Percentiles rank a stretch among this genome's conserved stretches.
Evolutionary conservation across 768 basidiomycete genomes (phyloP).

Genomic region (Mycena rebaudengoi): DNA sequence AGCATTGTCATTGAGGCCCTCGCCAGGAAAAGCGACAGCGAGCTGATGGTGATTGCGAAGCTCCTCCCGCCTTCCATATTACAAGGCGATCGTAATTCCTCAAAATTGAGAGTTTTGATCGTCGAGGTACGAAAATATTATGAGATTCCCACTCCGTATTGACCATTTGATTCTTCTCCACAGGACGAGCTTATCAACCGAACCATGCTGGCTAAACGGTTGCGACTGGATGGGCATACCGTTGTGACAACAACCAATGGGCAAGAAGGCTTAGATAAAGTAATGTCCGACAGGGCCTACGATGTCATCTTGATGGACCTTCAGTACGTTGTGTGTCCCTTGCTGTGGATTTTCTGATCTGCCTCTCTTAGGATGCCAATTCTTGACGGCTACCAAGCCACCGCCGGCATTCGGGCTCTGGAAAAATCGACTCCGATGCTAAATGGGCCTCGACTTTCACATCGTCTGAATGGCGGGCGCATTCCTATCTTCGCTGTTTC

Average conservation of each 20-base stretch:
- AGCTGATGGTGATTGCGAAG: too few relatives aligned
- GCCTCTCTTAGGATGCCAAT: slow-evolving; percentile 73
- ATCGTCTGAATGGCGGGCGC: slow-evolving; percentile 60
- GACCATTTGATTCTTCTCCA: neutral
- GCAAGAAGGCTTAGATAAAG: slow-evolving; percentile 72
- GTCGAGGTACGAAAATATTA: slow-evolving; percentile 63
- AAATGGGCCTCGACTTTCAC: slow-evolving; percentile 49
- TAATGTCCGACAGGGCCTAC: slow-evolving; percentile 65
- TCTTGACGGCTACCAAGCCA: slow-evolving; percentile 76
- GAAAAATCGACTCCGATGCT: slow-evolving; percentile 48
- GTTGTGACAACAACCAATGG: slow-evolving; percentile 78
- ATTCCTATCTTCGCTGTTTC: slow-evolving; percentile 87
- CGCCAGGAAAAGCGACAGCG: too few relatives aligned
- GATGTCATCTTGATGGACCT: slow-evolving; percentile 88
- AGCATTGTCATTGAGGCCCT: slow-evolving; percentile 21
- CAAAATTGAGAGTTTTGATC: slow-evolving; percentile 60
- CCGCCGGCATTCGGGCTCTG: slow-evolving; percentile 69
- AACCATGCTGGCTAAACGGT: slow-evolving; percentile 71
- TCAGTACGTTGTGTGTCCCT: slow-evolving; percentile 56
- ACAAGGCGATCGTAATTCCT: too few relatives aligned
- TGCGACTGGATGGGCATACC: slow-evolving; percentile 70
- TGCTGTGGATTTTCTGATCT: neutral
- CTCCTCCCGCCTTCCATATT: too few relatives aligned
- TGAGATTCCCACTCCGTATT: neutral
- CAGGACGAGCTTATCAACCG: slow-evolving; percentile 82